Evolutionary conservation across 1,284 basidiomycete species (phyloP), one percentile per base, ranked within the genome.

Genomic region (Fomitopsis schrenkii): DNA sequence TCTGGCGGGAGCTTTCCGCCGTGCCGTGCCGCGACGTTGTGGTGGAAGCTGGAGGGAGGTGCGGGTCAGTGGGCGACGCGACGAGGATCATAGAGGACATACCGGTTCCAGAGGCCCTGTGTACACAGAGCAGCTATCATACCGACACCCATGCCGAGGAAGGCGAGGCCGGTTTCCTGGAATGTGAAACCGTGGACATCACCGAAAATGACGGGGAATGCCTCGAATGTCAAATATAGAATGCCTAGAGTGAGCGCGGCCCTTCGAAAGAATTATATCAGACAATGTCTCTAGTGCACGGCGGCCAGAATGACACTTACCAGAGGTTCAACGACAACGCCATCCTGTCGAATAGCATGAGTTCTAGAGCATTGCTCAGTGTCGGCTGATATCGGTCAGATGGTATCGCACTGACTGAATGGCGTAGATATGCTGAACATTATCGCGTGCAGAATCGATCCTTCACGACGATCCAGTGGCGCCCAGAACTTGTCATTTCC

Each of bases 281-380:
- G 62, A 36, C 36, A 63, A 22, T 28, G 40, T 3, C 1, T 2
- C 46, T 8, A 52, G 28, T 14, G 6, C 50, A 5, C 28, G 35
- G 33, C 35, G 28, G 28, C 19, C 7, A 22, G 22, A 10, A 1
- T 8, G 8, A 9, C 17, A 52, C 77, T 67, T 70, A 74, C 79
- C 81, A 89, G 56, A 77, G 75, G 69, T 82, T 84, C 70, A 94
- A 77, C 6, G 89, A 74, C 2, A 93, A 77, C 0, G 88, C 88
- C 91, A 95, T 94, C 26, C 83, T 80, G 65, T 95, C 91, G 45
- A 80, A 83, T 0, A 83, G 45, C 3, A 93, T 72, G 3, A 94
- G 79, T 69, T 91, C 89, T 93, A 69, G 0, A 38, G 12, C 19
- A 50, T 8, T 53, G 15, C 12, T 41, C 3, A 12, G 46, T 46